Conservation (phyloP, 805 yeast genomes). For the Torulaspora quercuum region DNA sequence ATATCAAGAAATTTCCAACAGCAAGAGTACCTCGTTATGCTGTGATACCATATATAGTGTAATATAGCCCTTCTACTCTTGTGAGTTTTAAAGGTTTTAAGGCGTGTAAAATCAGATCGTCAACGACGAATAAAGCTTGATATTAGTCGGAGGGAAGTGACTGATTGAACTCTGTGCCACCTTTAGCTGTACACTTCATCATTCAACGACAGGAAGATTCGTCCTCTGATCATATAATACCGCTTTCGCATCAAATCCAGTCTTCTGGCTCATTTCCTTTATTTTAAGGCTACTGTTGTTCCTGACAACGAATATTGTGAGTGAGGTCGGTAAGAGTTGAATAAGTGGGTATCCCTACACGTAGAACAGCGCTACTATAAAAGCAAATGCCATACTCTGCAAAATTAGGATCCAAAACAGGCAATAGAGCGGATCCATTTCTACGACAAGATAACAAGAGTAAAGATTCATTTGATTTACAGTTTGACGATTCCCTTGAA, state of each 20-base stretch:
- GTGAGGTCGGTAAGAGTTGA: neutral
- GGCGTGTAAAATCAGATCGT: too few species aligned
- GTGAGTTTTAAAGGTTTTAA: too few species aligned
- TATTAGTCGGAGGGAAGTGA: too few species aligned
- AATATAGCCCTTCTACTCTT: too few species aligned
- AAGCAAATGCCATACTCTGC: conserved; percentile 28
- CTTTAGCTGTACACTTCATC: too few species aligned
- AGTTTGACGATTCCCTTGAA: conserved; percentile 61
- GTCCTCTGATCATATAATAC: too few species aligned
- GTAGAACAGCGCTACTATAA: conserved; percentile 1
- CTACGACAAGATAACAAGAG: conserved; percentile 24
- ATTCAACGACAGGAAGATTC: too few species aligned
- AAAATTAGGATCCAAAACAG: conserved; percentile 19
- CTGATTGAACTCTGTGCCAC: too few species aligned
- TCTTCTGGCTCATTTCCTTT: too few species aligned
- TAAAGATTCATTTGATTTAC: conserved; percentile 52
- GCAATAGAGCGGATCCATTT: conserved; percentile 10
- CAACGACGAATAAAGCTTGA: too few species aligned
- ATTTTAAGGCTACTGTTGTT: too few species aligned
- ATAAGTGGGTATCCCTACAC: neutral
- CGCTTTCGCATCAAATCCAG: too few species aligned
- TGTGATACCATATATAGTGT: conserved; percentile 21
- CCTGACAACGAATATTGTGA: conserved; percentile 1
- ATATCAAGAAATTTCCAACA: conserved; percentile 32
- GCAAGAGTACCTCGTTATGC: conserved; percentile 22